Evolutionary conservation across 139 green algal species (phyloP).

Genomic region (Astrephomene gubernaculifera): DNA sequence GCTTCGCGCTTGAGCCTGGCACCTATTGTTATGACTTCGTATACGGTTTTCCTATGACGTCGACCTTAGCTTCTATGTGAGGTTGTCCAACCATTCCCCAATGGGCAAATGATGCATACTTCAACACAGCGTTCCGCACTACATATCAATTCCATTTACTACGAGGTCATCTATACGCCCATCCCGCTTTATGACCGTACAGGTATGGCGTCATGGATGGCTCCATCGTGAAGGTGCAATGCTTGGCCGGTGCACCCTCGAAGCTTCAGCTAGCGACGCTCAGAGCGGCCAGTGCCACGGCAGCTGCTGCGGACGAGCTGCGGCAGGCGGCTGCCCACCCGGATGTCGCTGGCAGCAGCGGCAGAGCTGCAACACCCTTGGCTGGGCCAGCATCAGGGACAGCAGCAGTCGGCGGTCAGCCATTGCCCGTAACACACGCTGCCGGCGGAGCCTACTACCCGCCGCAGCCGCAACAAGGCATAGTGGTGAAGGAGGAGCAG

Average conservation of each 20-base stretch:
- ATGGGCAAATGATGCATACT: no score
- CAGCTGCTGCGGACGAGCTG: slow-evolving; percentile 5
- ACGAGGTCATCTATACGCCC: neutral
- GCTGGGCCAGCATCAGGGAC: no score
- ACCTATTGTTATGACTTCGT: no score
- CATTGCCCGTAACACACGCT: no score
- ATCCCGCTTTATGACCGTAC: neutral
- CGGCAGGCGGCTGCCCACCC: neutral
- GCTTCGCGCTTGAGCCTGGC: no score
- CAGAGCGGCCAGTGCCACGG: neutral
- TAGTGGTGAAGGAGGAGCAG: slow-evolving; percentile 21
- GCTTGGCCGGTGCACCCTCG: slow-evolving; percentile 21
- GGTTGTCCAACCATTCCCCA: no score
- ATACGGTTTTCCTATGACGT: no score
- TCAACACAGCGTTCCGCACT: no score
- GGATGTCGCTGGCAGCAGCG: neutral
- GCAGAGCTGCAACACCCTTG: neutral
- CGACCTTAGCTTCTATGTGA: no score
- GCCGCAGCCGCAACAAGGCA: neutral
- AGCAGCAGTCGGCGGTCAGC: no score
- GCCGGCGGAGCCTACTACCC: no score
- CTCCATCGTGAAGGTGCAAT: slow-evolving; percentile 58
- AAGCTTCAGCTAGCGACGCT: slow-evolving; percentile 17
- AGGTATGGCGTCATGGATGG: slow-evolving; percentile 59
- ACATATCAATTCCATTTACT: no score